Conservation (phyloP, 83 land plant genomes). For the Thuja plicata region DNA sequence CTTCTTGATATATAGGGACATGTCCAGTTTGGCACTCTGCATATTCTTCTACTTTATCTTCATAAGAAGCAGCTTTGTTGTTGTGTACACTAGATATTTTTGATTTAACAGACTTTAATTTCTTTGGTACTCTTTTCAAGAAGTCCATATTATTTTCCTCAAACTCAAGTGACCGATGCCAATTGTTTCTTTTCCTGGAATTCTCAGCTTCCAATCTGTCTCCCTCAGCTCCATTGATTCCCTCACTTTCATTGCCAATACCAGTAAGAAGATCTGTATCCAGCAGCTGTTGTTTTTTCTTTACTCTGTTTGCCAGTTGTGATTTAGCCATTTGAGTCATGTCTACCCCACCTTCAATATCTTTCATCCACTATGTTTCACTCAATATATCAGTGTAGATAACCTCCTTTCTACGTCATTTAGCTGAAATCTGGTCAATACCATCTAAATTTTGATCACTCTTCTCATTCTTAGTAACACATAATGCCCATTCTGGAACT, state of each 20-base stretch:
- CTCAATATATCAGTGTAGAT: slow-evolving; percentile 78
- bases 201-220: slow-evolving; percentile 4
- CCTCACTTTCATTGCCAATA: slow-evolving; percentile 3
- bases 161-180: neutral
- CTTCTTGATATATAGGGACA: slow-evolving; percentile 5
- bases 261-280: neutral
- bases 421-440: slow-evolving; percentile 38
- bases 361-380: slow-evolving; percentile 90
- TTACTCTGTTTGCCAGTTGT: slow-evolving; percentile 9
- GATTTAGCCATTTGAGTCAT: slow-evolving; percentile 34
- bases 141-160: slow-evolving; percentile 1
- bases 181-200: neutral
- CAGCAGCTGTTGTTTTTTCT: slow-evolving; percentile 10
- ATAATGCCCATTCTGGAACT: slow-evolving; percentile 95
- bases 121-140: slow-evolving; percentile 9
- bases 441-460: slow-evolving; percentile 19
- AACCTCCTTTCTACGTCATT: slow-evolving; percentile 81
- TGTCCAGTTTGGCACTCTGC: slow-evolving; percentile 1
- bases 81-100: neutral
- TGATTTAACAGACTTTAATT: slow-evolving; percentile 9
- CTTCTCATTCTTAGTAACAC: slow-evolving; percentile 27
- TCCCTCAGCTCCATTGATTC: neutral
- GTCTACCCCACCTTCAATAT: slow-evolving; percentile 81
- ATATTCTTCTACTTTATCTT: neutral
- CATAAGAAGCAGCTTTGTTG: neutral